Evolutionary conservation across 2,329 filamentous ascomycete genomes (phyloP), one percentile per base, ranked within the genome.

Genomic region (Gliomastix tumulicola): DNA sequence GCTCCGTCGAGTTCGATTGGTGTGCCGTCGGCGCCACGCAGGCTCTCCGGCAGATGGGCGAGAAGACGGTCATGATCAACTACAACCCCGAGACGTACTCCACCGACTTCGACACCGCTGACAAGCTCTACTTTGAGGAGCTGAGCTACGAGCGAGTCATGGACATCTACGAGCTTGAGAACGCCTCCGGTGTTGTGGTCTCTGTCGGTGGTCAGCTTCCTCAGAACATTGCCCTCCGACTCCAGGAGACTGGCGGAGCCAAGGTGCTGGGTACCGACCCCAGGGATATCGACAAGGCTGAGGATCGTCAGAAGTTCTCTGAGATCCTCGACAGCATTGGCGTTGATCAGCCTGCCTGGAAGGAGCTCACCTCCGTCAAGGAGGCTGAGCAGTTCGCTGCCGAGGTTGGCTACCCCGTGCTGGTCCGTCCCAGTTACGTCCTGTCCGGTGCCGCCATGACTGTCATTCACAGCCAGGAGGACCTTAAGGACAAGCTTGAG

Each of bases 21-120:
- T 97, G 90, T 59, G 88, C 89, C 45, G 88, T 96, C 43, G 92
- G 88, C 54, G 85, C 88, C 45, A 89, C 88, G 10, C 74, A 87
- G 44, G 85, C 88, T 30, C 74, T 97, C 44, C 79, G 82, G 51
- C 71, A 82, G 42, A 87, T 94, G 72, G 89, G 88, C 48, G 84
- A 95, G 72, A 96, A 96, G 80, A 97, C 92, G 21, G 80, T 95
- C 40, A 94, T 97, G 87, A 92, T 98, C 54, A 97, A 97, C 54
- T 30, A 38, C 21, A 38, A 30, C 21, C 17, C 19, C 13, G 87
- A 95, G 52, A 95, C 88, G 0, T 79, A 77, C 41, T 69, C 57
- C 37, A 96, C 90, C 0, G 92, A 97, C 61, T 90, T 83, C 56
- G 92, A 98, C 50, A 79, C 77, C 9, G 87, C 88, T 8, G 90